phyloP scores from a whole-genome alignment of 1,284 basidiomycete species.

The Trametes hirsuta region DNA sequence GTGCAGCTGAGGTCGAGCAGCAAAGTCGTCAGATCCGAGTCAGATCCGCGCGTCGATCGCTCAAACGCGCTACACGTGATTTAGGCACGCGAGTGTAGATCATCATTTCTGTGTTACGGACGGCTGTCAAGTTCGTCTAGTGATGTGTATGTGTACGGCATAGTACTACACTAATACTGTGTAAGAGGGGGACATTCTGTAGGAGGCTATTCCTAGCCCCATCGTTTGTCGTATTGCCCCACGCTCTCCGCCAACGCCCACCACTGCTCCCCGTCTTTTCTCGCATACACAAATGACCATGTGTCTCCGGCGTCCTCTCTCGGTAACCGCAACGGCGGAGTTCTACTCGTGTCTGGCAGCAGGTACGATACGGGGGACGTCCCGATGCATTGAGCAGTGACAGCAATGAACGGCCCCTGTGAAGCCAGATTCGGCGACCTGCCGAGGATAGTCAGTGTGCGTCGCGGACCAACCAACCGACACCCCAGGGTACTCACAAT shows the following conservation, averaged over 20 bases:
- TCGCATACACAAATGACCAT: slow-evolving; percentile 26
- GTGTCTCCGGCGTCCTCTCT: slow-evolving; percentile 31
- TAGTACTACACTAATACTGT: too few relatives aligned
- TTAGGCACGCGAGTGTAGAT: background rate
- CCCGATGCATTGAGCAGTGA: slow-evolving; percentile 25
- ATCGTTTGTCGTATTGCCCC: slow-evolving; percentile 33
- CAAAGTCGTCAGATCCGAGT: slow-evolving; percentile 16
- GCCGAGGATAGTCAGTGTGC: background rate
- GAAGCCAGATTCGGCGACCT: slow-evolving; percentile 9
- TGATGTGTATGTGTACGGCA: background rate
- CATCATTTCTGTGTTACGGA: too few relatives aligned
- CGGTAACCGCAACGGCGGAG: slow-evolving; percentile 23
- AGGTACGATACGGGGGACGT: slow-evolving; percentile 31
- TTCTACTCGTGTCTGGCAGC: background rate
- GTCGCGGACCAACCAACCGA: background rate
- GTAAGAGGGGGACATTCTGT: background rate
- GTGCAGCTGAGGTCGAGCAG: background rate
- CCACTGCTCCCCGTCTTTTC: background rate
- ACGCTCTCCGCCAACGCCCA: slow-evolving; percentile 34
- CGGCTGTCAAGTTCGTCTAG: too few relatives aligned
- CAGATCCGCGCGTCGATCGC: slow-evolving; percentile 5
- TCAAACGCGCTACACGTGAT: slow-evolving; percentile 7
- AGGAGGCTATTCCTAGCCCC: slow-evolving; percentile 21
- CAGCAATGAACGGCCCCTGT: slow-evolving; percentile 18
- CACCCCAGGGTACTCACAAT: slow-evolving; percentile 39